These are phyloP conservation scores for Trichoderma harzianum DNA, from an alignment of 2,329 filamentous ascomycete species.

Conservation along the genomic window DNA sequence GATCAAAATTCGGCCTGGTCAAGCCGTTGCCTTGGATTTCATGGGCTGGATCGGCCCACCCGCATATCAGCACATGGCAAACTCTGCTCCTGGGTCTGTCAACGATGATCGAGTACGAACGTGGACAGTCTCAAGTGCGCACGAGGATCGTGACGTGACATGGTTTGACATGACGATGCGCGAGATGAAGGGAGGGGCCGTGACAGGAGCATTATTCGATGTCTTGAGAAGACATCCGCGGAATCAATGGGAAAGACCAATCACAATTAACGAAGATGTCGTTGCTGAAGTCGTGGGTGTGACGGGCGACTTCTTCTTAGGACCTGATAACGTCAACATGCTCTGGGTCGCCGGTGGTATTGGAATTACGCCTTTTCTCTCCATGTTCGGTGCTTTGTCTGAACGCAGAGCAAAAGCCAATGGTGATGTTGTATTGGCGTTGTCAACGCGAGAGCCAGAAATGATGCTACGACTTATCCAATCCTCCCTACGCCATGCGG, in stretches of 20 bases:
- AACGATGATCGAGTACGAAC: constrained; percentile 13
- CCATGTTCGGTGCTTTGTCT: constrained; percentile 15
- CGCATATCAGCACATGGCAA: constrained; percentile 17
- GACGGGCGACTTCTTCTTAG: constrained; percentile 14
- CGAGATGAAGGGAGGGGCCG: constrained; percentile 15
- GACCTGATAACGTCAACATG: background rate
- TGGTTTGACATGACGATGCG: constrained; percentile 17
- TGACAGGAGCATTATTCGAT: constrained; percentile 11
- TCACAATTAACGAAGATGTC: background rate
- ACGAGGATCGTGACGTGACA: background rate
- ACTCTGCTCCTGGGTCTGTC: constrained; percentile 6
- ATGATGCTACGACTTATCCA: constrained; percentile 12
- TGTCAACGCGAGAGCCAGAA: constrained; percentile 15
- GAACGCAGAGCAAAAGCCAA: background rate
- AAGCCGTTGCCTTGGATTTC: constrained; percentile 13
- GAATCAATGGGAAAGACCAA: background rate
- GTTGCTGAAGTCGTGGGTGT: constrained; percentile 12
- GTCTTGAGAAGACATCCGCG: background rate
- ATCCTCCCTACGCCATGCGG: background rate
- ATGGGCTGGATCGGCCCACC: constrained; percentile 17
- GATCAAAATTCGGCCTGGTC: constrained; percentile 7
- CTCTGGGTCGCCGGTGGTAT: constrained; percentile 18
- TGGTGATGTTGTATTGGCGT: constrained; percentile 11
- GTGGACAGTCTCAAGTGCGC: constrained; percentile 13
- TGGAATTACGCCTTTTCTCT: constrained; percentile 17